Conservation (phyloP, 169 alveolate genomes). For the Eimeria falciformis region DNA sequence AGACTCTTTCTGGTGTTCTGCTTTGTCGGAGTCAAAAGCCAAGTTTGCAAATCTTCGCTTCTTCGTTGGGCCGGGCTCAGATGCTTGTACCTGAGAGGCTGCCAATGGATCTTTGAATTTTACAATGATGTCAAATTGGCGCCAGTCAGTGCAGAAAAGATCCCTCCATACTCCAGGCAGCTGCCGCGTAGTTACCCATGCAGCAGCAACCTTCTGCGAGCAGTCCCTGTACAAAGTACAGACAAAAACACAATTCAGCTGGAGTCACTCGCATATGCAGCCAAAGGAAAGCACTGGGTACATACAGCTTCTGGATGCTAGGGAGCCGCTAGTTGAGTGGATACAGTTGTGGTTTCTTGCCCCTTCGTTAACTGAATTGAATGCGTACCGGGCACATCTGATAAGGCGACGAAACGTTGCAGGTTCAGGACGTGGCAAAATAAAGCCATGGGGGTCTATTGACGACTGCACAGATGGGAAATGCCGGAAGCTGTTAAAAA, state of each 20-base stretch:
- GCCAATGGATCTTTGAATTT: constrained; percentile 57
- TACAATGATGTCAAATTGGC: constrained; percentile 53
- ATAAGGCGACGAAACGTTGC: constrained; percentile 65
- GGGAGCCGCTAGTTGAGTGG: no score
- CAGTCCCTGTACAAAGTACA: constrained; percentile 39
- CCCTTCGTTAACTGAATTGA: no score
- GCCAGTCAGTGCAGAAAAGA: constrained; percentile 46
- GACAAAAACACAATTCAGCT: no score
- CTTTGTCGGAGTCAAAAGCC: constrained; percentile 15
- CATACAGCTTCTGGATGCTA: no score
- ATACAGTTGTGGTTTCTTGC: no score
- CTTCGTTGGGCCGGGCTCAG: constrained; percentile 16
- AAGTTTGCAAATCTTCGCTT: constrained; percentile 60
- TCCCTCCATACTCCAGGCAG: constrained; percentile 32
- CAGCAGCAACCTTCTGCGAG: constrained; percentile 17
- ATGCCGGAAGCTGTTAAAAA: constrained; percentile 55
- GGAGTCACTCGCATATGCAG: no score
- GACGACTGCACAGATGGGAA: constrained; percentile 70
- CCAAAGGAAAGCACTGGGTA: no score
- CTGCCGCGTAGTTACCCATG: constrained; percentile 49
- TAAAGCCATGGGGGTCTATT: constrained; percentile 77
- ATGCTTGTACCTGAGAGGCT: not conserved
- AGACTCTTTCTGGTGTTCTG: constrained; percentile 1
- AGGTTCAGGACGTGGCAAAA: constrained; percentile 72
- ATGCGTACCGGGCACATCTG: constrained; percentile 73